Base-by-base conservation (phyloP, 805 yeast species). In the Maudiozyma pseudohumilis region DNA sequence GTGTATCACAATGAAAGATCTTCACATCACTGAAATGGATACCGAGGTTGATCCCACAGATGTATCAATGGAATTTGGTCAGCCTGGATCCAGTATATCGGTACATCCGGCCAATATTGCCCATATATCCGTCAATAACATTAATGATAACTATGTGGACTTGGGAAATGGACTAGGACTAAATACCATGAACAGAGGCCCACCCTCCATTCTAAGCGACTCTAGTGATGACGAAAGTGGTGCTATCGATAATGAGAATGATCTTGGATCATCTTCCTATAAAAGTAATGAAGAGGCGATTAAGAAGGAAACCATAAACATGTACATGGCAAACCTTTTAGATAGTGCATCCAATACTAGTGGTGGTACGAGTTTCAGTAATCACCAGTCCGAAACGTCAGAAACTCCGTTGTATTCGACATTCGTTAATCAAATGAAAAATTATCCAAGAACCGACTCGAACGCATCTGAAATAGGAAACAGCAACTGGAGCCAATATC, bases 131-230 rank as follows among this genome's bases (percentile, higher is more conserved):
- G 29, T 6, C 29, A n/a, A n/a, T n/a, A n/a, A 10, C 4, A 15
- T 22, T 19, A 18, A 22, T 10, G 42, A 42, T 18, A 50, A 50
- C 12, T 50, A 49, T 40, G 53, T 55, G 11, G 61, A 59, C 36
- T 37, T 60, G 18, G 63, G 63, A 7, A 56, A 59, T 41, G 64
- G 64, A 23, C 53, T 60, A 28, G 66, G 61, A 3, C 34, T 65
- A 15, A 59, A 59, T 28, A 44, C 56, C 6, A 59, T 61, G 26
- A 56, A 51, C 37, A 55, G 61, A 38, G 57, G 61, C 6, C 67
- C 69, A 5, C 69, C 70, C 4, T 63, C 69, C 3, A 46, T 65
- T 13, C 48, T 57, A 15, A 55, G 65, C 9, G 59, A 55, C 32
- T 58, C 62, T 10, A 55, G 54, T 35, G 61, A 52, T 13, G 63